These are phyloP conservation scores for Saccharomycopsis crataegensis DNA, from an alignment of 1,139 yeast genomes.

Conservation along the genomic window DNA sequence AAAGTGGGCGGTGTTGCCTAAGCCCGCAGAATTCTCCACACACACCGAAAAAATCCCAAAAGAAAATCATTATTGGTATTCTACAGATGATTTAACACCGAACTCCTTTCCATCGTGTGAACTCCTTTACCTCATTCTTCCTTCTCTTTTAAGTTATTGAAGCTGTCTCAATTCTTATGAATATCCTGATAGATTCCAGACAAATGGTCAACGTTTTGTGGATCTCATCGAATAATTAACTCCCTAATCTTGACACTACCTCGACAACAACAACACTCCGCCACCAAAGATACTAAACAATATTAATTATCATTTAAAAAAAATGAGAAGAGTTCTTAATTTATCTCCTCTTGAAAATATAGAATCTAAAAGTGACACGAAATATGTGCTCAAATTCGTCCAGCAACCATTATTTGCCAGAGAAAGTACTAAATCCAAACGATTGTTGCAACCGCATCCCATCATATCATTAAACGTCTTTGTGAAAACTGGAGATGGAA, in stretches of 20 bases:
- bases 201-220: no score
- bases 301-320: not conserved
- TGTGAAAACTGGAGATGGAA: not conserved
- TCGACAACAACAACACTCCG: no score
- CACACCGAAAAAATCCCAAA: not conserved
- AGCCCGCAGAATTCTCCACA: not conserved
- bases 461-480: constrained; percentile 8
- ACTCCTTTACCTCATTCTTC: no score
- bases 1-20: not conserved
- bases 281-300: not conserved
- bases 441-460: constrained; percentile 19
- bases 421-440: constrained; percentile 15
- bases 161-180: no score
- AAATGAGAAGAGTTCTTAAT: constrained; percentile 13
- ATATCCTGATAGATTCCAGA: no score
- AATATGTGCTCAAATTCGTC: constrained; percentile 10
- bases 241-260: no score
- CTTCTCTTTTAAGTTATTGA: no score
- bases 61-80: not conserved
- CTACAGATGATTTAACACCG: no score
- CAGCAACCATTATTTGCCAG: constrained; percentile 19
- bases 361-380: constrained; percentile 1
- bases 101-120: no score
- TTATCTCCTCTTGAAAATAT: constrained; percentile 6
- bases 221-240: no score